Evolutionary conservation across 768 basidiomycete genomes (phyloP), one percentile per base, ranked within the genome.

Genomic region (Cystofilobasidium ferigula): DNA sequence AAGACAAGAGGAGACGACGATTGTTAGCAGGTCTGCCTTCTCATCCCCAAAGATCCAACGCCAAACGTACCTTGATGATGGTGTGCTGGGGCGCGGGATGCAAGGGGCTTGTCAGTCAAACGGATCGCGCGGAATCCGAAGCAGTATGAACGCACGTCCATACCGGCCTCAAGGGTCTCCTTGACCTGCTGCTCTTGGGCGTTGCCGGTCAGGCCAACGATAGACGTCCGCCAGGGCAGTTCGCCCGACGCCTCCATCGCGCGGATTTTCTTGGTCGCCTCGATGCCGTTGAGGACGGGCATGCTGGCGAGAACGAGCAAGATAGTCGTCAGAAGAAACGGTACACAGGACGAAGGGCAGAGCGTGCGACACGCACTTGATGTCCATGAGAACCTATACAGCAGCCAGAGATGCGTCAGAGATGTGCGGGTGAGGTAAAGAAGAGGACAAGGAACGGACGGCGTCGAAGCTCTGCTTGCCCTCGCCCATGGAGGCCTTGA

Each of bases 201-300:
- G 51, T 54, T 54, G 2, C 51, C 51, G 30, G 51, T 54, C 18
- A 54, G 51, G 30, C 51, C 71, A 26, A 72, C 63, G 51, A 73
- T 51, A 57, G 34, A 36, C 35, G 56, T 54, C 28, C 51, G 26
- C 9, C 51, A 28, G 18, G 51, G 51, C 2, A 59, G 40, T 5
- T 54, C 38, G 20, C 69, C 69, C 0, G 47, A 34, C 24, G 62
- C 60, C 60, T 68, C 70, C 36, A 59, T 59, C 65, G 56, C 30
- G 40, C 71, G 70, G 30, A 71, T 68, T 16, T 59, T 35, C 0
- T 65, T 57, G 7, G 69, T 71, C 8, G 71, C 71, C 0, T 61
- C 60, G 8, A 72, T 60, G 22, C 71, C 71, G 42, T 71, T 69
- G 47, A 70, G 56, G 18, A 71, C 51, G 1, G 71, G 69, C 69